A percentile compares a stretch with the other conserved stretches of the same genome.
Evolutionary conservation across 768 basidiomycete genomes (phyloP).

Genomic region (Suillus tomentosus): DNA sequence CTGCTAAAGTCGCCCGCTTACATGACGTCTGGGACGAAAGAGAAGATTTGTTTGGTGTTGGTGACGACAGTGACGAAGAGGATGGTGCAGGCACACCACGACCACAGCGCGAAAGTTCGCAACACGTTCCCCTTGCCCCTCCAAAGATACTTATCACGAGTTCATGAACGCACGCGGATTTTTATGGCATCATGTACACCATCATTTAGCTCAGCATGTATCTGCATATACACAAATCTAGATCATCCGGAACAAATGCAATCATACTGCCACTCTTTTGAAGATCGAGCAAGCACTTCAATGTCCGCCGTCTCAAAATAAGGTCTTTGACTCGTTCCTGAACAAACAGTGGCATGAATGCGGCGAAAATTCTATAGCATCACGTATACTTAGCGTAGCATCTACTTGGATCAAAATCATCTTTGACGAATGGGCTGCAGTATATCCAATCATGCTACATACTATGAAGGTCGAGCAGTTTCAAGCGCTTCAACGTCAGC

Average conservation of each 20-base stretch:
- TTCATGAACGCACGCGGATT: conserved; percentile 22
- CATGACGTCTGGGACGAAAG: conserved; percentile 77
- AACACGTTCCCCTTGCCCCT: conserved; percentile 21
- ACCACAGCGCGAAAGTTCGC: conserved; percentile 14
- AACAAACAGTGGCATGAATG: conserved; percentile 17
- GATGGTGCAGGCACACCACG: conserved; percentile 24
- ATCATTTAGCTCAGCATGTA: conserved; percentile 17
- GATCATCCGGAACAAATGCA: not conserved
- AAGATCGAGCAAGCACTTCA: not conserved
- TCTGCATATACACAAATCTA: not conserved
- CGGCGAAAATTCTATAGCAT: conserved; percentile 22
- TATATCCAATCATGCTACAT: not conserved
- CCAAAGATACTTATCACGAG: conserved; percentile 30
- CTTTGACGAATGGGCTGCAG: not conserved
- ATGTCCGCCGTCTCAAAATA: not conserved
- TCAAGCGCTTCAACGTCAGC: conserved; percentile 1
- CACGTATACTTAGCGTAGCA: conserved; percentile 27
- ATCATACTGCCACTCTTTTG: not conserved
- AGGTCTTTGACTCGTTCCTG: not conserved
- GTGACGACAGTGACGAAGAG: conserved; percentile 63
- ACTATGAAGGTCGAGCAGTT: not conserved
- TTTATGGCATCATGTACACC: conserved; percentile 33
- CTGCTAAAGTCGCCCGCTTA: conserved; percentile 40
- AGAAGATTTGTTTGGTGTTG: conserved; percentile 74
- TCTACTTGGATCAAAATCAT: conserved; percentile 18